phyloP scores from a whole-genome alignment of 371 early-diverging fungal genomes.

The Blakeslea trispora region DNA sequence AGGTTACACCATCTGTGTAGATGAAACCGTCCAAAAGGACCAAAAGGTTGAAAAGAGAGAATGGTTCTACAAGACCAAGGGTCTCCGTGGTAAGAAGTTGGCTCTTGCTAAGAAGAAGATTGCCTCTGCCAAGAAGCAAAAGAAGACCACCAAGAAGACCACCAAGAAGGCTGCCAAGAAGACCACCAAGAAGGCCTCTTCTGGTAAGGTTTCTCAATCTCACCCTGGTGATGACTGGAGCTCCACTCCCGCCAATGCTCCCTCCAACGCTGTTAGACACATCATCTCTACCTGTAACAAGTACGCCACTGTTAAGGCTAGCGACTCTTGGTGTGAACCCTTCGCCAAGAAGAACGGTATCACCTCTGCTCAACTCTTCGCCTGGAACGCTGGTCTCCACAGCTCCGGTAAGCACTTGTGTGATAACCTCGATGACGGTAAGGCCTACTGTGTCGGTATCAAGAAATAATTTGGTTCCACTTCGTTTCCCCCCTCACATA shows the following conservation, averaged over 20 bases:
- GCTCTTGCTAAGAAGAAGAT: constrained; percentile 28
- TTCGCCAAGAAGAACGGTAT: constrained; percentile 32
- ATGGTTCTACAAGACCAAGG: constrained; percentile 32
- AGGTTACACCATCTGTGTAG: constrained; percentile 25
- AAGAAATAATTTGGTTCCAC: constrained; percentile 6
- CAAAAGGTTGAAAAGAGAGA: constrained; percentile 21
- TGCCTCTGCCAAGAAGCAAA: constrained; percentile 20
- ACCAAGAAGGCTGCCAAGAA: constrained; percentile 28
- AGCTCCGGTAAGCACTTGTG: constrained; percentile 31
- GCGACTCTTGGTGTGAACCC: constrained; percentile 26
- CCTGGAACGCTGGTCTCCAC: constrained; percentile 38
- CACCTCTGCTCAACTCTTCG: constrained; percentile 22
- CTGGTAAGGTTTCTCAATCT: constrained; percentile 19
- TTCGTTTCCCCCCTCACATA: not conserved
- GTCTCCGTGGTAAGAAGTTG: constrained; percentile 26
- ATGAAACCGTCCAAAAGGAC: constrained; percentile 4
- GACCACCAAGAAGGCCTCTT: constrained; percentile 25
- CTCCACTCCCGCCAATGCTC: constrained; percentile 27
- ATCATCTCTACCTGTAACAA: constrained; percentile 36
- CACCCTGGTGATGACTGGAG: constrained; percentile 29
- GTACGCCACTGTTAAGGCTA: constrained; percentile 29
- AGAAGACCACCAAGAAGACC: constrained; percentile 16
- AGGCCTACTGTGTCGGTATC: constrained; percentile 35
- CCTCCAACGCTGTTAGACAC: constrained; percentile 33
- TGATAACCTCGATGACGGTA: constrained; percentile 41